Evolutionary conservation across 495 filamentous ascomycete species (phyloP).

Genomic region (Delitschia confertaspora): DNA sequence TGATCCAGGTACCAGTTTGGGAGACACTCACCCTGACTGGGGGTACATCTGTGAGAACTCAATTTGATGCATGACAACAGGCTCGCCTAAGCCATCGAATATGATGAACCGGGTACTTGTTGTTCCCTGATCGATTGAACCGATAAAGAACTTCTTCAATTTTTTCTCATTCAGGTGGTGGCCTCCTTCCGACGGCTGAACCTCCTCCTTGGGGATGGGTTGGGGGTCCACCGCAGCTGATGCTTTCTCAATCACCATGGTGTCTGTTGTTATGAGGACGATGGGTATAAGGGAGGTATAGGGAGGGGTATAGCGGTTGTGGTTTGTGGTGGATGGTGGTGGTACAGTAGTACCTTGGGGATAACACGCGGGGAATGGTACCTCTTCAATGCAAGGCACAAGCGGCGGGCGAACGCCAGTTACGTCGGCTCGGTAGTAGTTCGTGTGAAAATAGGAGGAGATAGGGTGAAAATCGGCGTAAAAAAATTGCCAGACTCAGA

Average conservation of each 20-base stretch:
- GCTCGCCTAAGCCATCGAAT: constrained; percentile 71
- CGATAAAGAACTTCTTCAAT: constrained; percentile 44
- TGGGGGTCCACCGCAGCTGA: constrained; percentile 12
- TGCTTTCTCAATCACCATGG: constrained; percentile 17
- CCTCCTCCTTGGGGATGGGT: constrained; percentile 21
- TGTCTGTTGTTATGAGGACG: not conserved
- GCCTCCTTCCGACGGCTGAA: not conserved
- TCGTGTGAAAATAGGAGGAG: too few species aligned
- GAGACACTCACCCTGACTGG: constrained; percentile 65
- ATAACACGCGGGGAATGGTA: too few species aligned
- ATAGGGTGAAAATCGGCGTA: too few species aligned
- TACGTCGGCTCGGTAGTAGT: too few species aligned
- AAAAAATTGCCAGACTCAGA: too few species aligned
- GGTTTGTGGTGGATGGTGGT: too few species aligned
- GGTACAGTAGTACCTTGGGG: too few species aligned
- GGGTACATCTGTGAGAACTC: constrained; percentile 88
- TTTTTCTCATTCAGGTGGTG: constrained; percentile 21
- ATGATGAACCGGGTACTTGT: constrained; percentile 90
- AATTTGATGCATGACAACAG: constrained; percentile 79
- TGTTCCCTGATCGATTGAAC: constrained; percentile 84
- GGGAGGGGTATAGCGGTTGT: too few species aligned
- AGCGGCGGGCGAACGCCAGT: too few species aligned
- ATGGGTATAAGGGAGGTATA: not conserved
- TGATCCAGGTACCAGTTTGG: not conserved
- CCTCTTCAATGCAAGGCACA: too few species aligned